These are phyloP conservation scores for Tetracladium marchalianum DNA, from an alignment of 495 filamentous ascomycete species.

Conservation along the genomic window DNA sequence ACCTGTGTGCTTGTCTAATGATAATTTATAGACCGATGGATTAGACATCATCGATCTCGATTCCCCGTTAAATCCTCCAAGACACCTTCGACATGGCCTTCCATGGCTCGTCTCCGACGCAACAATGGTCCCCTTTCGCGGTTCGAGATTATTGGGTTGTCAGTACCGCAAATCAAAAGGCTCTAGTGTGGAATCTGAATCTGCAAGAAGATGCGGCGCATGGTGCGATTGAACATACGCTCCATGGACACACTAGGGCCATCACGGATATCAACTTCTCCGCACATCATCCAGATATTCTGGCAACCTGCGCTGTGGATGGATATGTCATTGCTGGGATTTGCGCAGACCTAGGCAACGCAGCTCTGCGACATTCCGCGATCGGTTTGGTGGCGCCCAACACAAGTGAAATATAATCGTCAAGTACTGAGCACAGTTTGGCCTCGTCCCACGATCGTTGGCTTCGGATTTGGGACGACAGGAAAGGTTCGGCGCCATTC, in stretches of 20 bases:
- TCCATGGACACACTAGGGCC: constrained; percentile 79
- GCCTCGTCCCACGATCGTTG: constrained; percentile 85
- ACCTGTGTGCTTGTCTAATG: constrained; percentile 4
- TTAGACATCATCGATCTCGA: constrained; percentile 92
- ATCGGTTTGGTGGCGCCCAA: constrained; percentile 93
- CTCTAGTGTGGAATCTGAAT: constrained; percentile 87
- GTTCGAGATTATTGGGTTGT: constrained; percentile 86
- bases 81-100: constrained; percentile 74
- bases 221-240: constrained; percentile 70
- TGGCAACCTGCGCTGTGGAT: constrained; percentile 88
- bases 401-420: constrained; percentile 92
- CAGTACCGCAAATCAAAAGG: constrained; percentile 90
- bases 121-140: constrained; percentile 93
- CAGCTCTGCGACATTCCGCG: constrained; percentile 74
- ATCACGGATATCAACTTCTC: constrained; percentile 98
- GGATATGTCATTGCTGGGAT: constrained; percentile 95
- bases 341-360: constrained; percentile 63
- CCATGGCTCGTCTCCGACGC: constrained; percentile 98
- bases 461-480: constrained; percentile 83
- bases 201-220: constrained; percentile 61
- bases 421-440: constrained; percentile 73
- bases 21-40: constrained; percentile 48
- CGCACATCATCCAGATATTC: constrained; percentile 77
- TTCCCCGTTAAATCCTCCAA: constrained; percentile 77
- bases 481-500: constrained; percentile 69